These are phyloP conservation scores for Epichloe scottii DNA, from an alignment of 2,329 filamentous ascomycete genomes.

Conservation along the genomic window DNA sequence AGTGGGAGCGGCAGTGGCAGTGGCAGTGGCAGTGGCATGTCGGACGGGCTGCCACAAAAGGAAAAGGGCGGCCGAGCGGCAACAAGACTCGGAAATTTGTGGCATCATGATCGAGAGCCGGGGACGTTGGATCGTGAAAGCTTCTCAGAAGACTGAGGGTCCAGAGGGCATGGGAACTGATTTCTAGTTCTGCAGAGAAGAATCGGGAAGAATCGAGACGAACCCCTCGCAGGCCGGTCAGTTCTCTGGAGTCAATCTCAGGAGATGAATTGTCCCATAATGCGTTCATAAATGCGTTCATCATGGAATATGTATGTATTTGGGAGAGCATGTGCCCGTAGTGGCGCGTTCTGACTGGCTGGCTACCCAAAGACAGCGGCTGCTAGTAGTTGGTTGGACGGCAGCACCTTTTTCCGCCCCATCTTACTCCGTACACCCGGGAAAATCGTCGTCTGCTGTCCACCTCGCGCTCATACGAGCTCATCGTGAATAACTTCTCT, in stretches of 20 bases:
- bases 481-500: conserved; percentile 9
- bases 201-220: no score
- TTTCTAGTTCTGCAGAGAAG: no score
- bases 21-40: no score
- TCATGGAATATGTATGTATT: background rate
- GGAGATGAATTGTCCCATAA: no score
- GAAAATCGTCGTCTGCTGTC: conserved; percentile 3
- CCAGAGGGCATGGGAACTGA: no score
- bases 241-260: no score
- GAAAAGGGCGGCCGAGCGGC: background rate
- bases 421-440: conserved; percentile 11
- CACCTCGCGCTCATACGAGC: conserved; percentile 3
- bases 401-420: conserved; percentile 7
- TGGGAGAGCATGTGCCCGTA: background rate
- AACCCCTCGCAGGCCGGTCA: no score
- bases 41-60: no score
- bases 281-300: no score
- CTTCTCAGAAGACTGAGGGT: no score
- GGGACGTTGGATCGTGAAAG: no score
- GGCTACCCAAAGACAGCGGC: background rate
- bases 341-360: background rate
- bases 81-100: background rate
- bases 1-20: no score
- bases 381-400: background rate
- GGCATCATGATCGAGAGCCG: background rate